Conservation (phyloP, 2,329 filamentous ascomycete genomes). For the Curvularia lunata region DNA sequence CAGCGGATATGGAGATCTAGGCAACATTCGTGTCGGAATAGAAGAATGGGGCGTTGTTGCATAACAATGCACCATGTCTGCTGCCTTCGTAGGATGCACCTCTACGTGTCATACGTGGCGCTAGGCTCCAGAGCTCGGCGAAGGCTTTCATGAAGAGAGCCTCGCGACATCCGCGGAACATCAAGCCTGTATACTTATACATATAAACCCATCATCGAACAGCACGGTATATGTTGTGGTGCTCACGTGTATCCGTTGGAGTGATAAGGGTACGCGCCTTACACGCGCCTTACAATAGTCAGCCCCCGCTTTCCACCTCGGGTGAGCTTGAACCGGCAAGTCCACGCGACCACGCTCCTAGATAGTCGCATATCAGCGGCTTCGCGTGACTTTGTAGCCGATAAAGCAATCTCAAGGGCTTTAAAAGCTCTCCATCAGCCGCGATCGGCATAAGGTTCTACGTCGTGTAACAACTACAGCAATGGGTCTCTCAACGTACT, state of each 20-base stretch:
- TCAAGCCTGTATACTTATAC: not conserved
- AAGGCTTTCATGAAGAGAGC: not conserved
- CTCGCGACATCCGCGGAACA: not conserved
- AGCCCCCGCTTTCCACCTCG: slow-evolving; percentile 16
- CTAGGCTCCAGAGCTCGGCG: not conserved
- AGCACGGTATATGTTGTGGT: not conserved
- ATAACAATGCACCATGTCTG: not conserved
- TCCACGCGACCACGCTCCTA: slow-evolving; percentile 15
- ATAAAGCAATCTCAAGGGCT: slow-evolving; percentile 14
- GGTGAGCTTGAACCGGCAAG: slow-evolving; percentile 13
- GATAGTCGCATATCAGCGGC: slow-evolving; percentile 19
- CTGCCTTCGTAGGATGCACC: not conserved
- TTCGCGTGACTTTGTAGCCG: slow-evolving; percentile 20
- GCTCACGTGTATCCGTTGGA: not conserved
- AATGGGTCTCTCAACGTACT: slow-evolving; percentile 68
- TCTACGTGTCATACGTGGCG: not conserved
- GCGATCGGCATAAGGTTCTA: not conserved
- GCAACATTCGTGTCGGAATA: not conserved
- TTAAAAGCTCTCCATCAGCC: slow-evolving; percentile 1
- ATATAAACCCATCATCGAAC: not conserved
- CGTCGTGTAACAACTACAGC: slow-evolving; percentile 4
- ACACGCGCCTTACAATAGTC: not conserved
- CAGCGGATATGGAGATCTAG: not conserved
- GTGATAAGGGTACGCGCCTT: not conserved
- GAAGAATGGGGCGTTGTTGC: slow-evolving; percentile 2